Evolutionary conservation across 2,329 filamentous ascomycete species (phyloP).

Genomic region (Phoma herbarum): DNA sequence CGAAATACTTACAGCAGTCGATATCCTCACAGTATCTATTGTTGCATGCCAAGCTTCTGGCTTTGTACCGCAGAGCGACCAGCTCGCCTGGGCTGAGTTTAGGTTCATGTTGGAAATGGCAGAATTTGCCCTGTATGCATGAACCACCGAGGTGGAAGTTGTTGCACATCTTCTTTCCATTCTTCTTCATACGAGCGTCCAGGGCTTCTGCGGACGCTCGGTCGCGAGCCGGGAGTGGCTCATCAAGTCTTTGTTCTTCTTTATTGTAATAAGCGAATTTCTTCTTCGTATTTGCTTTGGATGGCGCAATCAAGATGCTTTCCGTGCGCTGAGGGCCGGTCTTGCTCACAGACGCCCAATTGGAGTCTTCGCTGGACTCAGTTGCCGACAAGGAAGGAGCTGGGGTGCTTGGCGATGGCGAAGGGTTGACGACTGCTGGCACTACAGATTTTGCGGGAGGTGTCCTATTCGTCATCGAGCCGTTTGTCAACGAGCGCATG

Average conservation of each 20-base stretch:
- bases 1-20: conserved; percentile 49
- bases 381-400: conserved; percentile 29
- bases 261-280: conserved; percentile 55
- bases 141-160: conserved; percentile 49
- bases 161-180: conserved; percentile 47
- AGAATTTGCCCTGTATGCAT: conserved; percentile 53
- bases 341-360: conserved; percentile 55
- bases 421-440: conserved; percentile 22
- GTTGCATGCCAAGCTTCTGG: conserved; percentile 52
- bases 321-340: conserved; percentile 36
- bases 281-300: conserved; percentile 36
- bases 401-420: conserved; percentile 35
- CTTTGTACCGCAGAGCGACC: conserved; percentile 54
- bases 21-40: conserved; percentile 52
- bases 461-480: conserved; percentile 26
- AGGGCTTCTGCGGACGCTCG: conserved; percentile 34
- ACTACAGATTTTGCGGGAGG: conserved; percentile 27
- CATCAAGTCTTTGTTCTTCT: conserved; percentile 54
- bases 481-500: conserved; percentile 23
- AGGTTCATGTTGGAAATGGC: conserved; percentile 55
- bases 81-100: conserved; percentile 50
- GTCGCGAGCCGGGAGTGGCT: conserved; percentile 47
- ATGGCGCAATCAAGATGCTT: conserved; percentile 51
- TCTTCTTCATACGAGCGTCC: conserved; percentile 43
- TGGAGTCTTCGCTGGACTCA: conserved; percentile 30